Evolutionary conservation across 805 yeast species (phyloP).

Genomic region (Wickerhamomyces strasburgensis): DNA sequence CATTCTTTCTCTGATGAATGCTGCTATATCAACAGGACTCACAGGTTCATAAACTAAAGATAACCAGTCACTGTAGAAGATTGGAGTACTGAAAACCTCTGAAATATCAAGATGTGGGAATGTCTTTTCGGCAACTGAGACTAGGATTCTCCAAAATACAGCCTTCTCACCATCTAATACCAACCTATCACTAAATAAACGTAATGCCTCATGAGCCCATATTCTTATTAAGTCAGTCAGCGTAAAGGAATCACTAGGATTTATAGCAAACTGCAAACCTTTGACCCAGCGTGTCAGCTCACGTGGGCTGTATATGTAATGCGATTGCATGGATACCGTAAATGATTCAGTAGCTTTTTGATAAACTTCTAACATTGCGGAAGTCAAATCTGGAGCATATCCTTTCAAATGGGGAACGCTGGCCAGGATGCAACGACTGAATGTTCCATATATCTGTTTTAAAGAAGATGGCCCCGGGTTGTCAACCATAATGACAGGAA

Average conservation of each 20-base stretch:
- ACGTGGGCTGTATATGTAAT: conserved; percentile 81
- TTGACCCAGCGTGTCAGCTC: conserved; percentile 85
- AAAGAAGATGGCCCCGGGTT: conserved; percentile 68
- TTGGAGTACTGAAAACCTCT: conserved; percentile 40
- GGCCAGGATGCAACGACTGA: conserved; percentile 52
- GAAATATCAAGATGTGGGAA: conserved; percentile 45
- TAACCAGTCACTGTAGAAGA: conserved; percentile 73
- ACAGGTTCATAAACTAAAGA: conserved; percentile 58
- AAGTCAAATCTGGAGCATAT: conserved; percentile 45
- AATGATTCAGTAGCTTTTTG: conserved; percentile 37
- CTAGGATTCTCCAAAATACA: conserved; percentile 42
- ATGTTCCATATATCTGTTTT: conserved; percentile 58
- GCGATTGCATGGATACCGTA: conserved; percentile 36
- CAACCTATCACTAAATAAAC: conserved; percentile 75
- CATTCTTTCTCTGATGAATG: conserved; percentile 60
- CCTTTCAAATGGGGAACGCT: conserved; percentile 57
- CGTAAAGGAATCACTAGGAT: conserved; percentile 31
- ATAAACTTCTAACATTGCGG: conserved; percentile 66
- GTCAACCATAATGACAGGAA: conserved; percentile 64
- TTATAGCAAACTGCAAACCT: conserved; percentile 57
- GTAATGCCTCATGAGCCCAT: conserved; percentile 77
- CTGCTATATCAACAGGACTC: conserved; percentile 37
- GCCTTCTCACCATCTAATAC: conserved; percentile 39
- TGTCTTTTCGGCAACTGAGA: conserved; percentile 26
- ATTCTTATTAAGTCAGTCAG: conserved; percentile 49